Percentiles rank a stretch among this genome's conserved stretches.
These are phyloP conservation scores for Diaporthe destruens DNA, from an alignment of 2,329 filamentous ascomycete genomes.

Conservation along the genomic window DNA sequence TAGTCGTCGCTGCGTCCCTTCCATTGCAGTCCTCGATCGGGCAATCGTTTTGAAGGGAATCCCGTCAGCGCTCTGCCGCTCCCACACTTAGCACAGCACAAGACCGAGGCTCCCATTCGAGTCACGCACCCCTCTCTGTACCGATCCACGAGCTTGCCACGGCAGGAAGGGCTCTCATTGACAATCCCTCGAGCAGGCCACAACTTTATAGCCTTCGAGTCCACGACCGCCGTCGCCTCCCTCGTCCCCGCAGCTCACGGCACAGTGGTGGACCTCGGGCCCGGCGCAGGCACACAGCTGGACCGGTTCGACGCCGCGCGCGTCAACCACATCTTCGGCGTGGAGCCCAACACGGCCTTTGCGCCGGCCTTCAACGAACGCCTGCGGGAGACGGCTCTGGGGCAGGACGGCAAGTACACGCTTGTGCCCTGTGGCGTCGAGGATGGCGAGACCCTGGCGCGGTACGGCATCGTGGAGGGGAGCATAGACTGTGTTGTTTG, in stretches of 20 bases:
- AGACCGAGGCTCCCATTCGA: not conserved
- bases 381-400: slow-evolving; percentile 45
- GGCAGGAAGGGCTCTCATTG: too few species aligned
- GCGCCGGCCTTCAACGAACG: slow-evolving; percentile 49
- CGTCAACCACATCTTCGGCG: slow-evolving; percentile 53
- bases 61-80: not conserved
- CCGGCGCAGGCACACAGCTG: slow-evolving; percentile 59
- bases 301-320: slow-evolving; percentile 51
- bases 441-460: slow-evolving; percentile 53
- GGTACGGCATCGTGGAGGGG: slow-evolving; percentile 51
- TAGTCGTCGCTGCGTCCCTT: too few species aligned
- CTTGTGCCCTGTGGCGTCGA: slow-evolving; percentile 54
- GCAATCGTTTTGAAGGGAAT: not conserved
- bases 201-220: slow-evolving; percentile 35
- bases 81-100: not conserved
- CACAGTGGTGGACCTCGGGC: slow-evolving; percentile 58
- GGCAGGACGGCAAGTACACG: slow-evolving; percentile 53
- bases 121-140: not conserved
- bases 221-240: slow-evolving; percentile 36
- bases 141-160: too few species aligned
- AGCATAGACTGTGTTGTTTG: slow-evolving; percentile 56
- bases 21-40: not conserved
- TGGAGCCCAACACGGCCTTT: slow-evolving; percentile 57
- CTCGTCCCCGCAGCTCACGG: slow-evolving; percentile 46
- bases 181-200: slow-evolving; percentile 8